Percentiles rank a stretch among this genome's conserved stretches.
Evolutionary conservation across 2,329 filamentous ascomycete genomes (phyloP).

Genomic region (Pseudogymnoascus sp.): DNA sequence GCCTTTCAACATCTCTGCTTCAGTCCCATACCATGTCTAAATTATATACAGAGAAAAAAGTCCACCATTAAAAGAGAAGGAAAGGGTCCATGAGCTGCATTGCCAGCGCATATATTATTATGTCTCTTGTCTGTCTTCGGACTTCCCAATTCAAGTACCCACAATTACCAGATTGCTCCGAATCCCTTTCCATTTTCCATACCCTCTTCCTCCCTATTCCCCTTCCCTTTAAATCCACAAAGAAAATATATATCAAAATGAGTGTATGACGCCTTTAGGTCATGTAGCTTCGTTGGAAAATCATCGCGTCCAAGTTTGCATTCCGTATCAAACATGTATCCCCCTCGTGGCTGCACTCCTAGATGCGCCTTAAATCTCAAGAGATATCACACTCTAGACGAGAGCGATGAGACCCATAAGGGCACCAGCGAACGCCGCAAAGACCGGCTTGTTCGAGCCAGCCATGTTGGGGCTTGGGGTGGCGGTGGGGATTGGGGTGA

Average conservation of each 20-base stretch:
- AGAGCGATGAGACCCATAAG: constrained; percentile 24
- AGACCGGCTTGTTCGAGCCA: constrained; percentile 20
- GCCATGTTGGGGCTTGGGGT: constrained; percentile 16
- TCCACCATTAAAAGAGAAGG: neutral
- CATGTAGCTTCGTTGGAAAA: constrained; percentile 6
- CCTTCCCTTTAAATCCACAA: neutral
- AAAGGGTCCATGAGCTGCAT: neutral
- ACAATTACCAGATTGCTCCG: constrained; percentile 4
- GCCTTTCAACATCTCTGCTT: neutral
- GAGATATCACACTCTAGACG: neutral
- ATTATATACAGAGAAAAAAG: neutral
- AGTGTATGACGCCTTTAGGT: constrained; percentile 2
- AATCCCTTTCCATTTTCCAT: neutral
- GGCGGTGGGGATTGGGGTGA: constrained; percentile 7
- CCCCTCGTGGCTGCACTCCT: neutral
- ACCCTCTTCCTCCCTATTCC: neutral
- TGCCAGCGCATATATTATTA: constrained; percentile 1
- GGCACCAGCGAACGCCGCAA: constrained; percentile 21
- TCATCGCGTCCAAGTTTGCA: neutral
- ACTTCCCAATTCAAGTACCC: neutral
- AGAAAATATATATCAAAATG: neutral
- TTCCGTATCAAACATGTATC: neutral
- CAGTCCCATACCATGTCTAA: neutral
- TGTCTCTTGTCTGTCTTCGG: neutral
- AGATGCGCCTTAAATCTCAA: neutral